Conservation (phyloP, 2,329 filamentous ascomycete species). For the Colletotrichum trifolii region DNA sequence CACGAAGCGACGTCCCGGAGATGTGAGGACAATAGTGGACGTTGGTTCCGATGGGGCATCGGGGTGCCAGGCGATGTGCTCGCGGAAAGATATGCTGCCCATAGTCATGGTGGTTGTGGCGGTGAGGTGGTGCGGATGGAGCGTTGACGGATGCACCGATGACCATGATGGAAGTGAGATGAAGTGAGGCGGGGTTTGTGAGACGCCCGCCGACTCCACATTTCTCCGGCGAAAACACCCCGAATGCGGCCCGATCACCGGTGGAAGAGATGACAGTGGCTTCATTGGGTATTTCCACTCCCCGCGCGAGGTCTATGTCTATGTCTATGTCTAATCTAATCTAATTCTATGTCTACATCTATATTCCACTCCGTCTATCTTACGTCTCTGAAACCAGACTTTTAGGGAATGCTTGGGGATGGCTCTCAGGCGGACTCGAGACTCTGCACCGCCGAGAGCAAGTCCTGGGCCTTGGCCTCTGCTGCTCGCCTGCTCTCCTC, state of each 20-base stretch:
- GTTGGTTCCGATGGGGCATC: constrained; percentile 67
- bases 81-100: constrained; percentile 66
- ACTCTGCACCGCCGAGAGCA: constrained; percentile 29
- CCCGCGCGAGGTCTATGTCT: constrained; percentile 29
- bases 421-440: constrained; percentile 22
- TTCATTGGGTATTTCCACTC: neutral
- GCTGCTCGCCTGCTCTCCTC: constrained; percentile 38
- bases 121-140: neutral
- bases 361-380: neutral
- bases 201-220: constrained; percentile 12
- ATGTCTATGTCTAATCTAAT: constrained; percentile 23
- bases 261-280: no score
- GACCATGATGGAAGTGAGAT: neutral
- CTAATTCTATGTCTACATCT: neutral
- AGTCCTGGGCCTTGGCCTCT: constrained; percentile 37
- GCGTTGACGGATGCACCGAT: neutral
- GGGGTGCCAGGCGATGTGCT: constrained; percentile 69
- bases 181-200: neutral
- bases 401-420: no score
- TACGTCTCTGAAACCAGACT: no score
- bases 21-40: constrained; percentile 72
- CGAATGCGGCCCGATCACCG: neutral
- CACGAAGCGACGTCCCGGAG: constrained; percentile 66
- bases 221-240: constrained; percentile 8
- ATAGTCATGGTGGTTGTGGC: constrained; percentile 40